phyloP scores from a whole-genome alignment of 1,284 basidiomycete genomes.

The Pisolithus thermaeus region DNA sequence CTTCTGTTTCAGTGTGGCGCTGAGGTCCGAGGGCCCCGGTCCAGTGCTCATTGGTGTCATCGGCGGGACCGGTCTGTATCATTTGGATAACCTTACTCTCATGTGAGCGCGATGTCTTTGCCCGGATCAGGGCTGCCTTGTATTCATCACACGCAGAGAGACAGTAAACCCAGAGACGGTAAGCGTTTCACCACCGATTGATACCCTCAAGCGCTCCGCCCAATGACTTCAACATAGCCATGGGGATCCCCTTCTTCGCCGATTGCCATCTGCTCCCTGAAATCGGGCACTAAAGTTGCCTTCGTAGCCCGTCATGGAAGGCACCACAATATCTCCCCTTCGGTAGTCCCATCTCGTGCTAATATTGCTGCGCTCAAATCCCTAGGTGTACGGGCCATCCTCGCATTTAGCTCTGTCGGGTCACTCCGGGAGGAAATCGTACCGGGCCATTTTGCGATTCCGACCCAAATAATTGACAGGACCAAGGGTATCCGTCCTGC shows the following conservation, averaged over 20 bases:
- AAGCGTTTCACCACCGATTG: conserved; percentile 17
- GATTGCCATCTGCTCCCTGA: conserved; percentile 81
- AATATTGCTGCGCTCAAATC: conserved; percentile 96
- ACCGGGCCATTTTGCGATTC: conserved; percentile 88
- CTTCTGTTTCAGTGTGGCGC: background rate
- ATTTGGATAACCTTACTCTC: conserved; percentile 82
- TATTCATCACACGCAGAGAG: conserved; percentile 39
- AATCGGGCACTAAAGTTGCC: conserved; percentile 75
- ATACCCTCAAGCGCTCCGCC: background rate
- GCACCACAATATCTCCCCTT: conserved; percentile 71
- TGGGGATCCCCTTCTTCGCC: conserved; percentile 94
- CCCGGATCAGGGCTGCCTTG: background rate
- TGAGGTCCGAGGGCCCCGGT: background rate
- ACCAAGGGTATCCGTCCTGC: conserved; percentile 88
- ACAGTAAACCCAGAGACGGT: conserved; percentile 69
- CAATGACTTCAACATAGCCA: conserved; percentile 47
- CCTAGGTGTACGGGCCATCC: conserved; percentile 82
- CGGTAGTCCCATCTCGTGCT: conserved; percentile 77
- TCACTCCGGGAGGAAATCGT: conserved; percentile 92
- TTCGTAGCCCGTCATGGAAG: conserved; percentile 90
- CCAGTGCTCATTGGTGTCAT: conserved; percentile 79
- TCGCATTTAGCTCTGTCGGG: conserved; percentile 95
- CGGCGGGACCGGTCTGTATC: conserved; percentile 83
- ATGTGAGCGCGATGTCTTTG: conserved; percentile 45
- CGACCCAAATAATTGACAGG: conserved; percentile 93